These are phyloP conservation scores for Podospora conica DNA, from an alignment of 495 filamentous ascomycete species.

Conservation along the genomic window DNA sequence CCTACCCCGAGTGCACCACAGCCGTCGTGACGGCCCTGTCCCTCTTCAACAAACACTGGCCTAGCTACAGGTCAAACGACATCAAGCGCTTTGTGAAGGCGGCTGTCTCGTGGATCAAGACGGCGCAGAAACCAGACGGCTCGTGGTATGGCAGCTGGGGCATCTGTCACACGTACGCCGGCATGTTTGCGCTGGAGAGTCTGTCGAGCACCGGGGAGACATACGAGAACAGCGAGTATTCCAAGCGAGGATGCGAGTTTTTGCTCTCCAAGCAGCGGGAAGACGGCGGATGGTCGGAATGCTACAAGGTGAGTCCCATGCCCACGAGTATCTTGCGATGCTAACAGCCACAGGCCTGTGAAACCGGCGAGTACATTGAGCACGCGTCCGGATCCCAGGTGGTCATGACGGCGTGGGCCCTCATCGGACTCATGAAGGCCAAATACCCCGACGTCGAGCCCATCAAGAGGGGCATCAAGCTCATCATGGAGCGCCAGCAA, in stretches of 20 bases:
- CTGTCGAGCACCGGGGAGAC: slow-evolving; percentile 75
- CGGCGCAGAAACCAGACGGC: slow-evolving; percentile 70
- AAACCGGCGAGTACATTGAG: slow-evolving; percentile 47
- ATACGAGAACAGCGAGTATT: slow-evolving; percentile 63
- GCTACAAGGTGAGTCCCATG: slow-evolving; percentile 61
- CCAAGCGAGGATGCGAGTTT: slow-evolving; percentile 77
- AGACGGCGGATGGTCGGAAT: slow-evolving; percentile 97
- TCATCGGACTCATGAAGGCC: slow-evolving; percentile 78
- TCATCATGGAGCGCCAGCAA: slow-evolving; percentile 82
- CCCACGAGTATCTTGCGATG: background rate
- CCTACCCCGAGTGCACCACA: slow-evolving; percentile 96
- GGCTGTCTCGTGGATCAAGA: slow-evolving; percentile 76
- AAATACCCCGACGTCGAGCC: slow-evolving; percentile 69
- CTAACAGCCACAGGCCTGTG: slow-evolving; percentile 42
- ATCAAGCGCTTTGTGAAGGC: slow-evolving; percentile 63
- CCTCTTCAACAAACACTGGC: slow-evolving; percentile 74
- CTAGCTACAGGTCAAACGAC: slow-evolving; percentile 68
- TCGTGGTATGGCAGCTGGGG: slow-evolving; percentile 97
- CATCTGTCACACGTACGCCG: slow-evolving; percentile 95
- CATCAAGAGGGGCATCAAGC: slow-evolving; percentile 65
- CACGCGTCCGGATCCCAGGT: slow-evolving; percentile 65
- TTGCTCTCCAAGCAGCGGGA: slow-evolving; percentile 71
- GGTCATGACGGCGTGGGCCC: slow-evolving; percentile 88
- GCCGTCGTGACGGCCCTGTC: slow-evolving; percentile 86
- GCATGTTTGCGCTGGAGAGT: slow-evolving; percentile 90